Percentiles rank a stretch among this genome's conserved stretches.
These are phyloP conservation scores for Xanthoparmelia taractica DNA, from an alignment of 495 filamentous ascomycete species.

Conservation along the genomic window DNA sequence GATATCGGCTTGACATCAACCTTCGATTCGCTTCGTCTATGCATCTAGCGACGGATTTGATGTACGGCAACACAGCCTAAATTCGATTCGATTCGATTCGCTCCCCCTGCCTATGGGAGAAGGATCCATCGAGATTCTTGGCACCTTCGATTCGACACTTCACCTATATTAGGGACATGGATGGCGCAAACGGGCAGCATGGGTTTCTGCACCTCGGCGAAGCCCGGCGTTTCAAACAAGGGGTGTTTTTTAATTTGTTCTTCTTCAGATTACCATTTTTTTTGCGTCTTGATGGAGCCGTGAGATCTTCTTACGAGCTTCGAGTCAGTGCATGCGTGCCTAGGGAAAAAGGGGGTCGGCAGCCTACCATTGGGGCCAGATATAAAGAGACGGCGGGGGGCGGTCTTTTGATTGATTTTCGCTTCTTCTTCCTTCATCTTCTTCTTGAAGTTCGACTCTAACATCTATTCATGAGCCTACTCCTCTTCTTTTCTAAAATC, in stretches of 20 bases:
- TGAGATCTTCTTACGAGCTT: background rate
- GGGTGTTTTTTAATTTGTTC: background rate
- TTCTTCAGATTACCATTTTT: background rate
- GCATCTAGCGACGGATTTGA: background rate
- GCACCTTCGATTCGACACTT: background rate
- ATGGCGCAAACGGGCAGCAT: background rate
- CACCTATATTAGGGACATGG: background rate
- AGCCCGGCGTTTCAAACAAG: background rate
- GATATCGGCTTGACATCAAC: background rate
- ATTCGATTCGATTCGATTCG: background rate
- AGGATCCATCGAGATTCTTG: background rate
- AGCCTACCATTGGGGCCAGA: no score
- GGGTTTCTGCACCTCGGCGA: background rate
- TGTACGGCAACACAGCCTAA: background rate
- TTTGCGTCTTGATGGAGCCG: background rate
- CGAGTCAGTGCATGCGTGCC: no score
- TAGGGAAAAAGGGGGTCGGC: no score
- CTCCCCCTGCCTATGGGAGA: background rate
- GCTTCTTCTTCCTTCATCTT: no score
- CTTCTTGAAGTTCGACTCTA: no score
- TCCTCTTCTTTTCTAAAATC: no score
- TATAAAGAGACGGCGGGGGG: no score
- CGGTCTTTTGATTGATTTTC: no score
- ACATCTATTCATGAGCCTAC: no score
- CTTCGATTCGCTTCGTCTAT: background rate